phyloP scores from a whole-genome alignment of 2,329 filamentous ascomycete genomes.

The Aureobasidium pullulans region DNA sequence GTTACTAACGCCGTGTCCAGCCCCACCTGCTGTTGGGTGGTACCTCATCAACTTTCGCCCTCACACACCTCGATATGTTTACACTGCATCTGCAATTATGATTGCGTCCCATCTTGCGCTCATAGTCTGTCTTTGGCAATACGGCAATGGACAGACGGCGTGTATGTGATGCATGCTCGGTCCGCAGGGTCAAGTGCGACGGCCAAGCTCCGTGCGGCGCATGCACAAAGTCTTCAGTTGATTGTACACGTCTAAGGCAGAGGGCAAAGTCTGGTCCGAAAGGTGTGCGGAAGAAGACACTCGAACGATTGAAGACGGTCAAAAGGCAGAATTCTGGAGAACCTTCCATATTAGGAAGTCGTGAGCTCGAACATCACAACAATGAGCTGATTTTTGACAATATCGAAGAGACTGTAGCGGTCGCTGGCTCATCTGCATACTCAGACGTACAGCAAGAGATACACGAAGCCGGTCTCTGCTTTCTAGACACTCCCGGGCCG shows the following conservation, averaged over 20 bases:
- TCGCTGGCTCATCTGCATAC: not conserved
- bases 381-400: not conserved
- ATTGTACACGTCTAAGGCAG: constrained; percentile 15
- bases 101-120: too few species aligned
- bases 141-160: not conserved
- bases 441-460: not conserved
- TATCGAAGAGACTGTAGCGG: not conserved
- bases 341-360: not conserved
- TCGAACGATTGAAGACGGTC: constrained; percentile 2
- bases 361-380: not conserved
- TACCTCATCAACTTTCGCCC: too few species aligned
- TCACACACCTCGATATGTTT: too few species aligned
- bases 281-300: constrained; percentile 13
- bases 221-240: constrained; percentile 11
- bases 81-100: too few species aligned
- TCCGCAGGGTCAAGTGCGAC: constrained; percentile 18
- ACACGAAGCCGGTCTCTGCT: not conserved
- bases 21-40: too few species aligned
- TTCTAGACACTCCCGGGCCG: not conserved
- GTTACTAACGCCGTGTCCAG: too few species aligned
- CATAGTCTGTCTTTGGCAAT: too few species aligned
- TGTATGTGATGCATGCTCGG: constrained; percentile 18
- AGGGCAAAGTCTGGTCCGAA: constrained; percentile 15
- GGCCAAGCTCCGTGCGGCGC: constrained; percentile 15
- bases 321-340: not conserved